Base-by-base conservation (phyloP, 176 grass and related monocot species). In the Leersia perrieri region DNA sequence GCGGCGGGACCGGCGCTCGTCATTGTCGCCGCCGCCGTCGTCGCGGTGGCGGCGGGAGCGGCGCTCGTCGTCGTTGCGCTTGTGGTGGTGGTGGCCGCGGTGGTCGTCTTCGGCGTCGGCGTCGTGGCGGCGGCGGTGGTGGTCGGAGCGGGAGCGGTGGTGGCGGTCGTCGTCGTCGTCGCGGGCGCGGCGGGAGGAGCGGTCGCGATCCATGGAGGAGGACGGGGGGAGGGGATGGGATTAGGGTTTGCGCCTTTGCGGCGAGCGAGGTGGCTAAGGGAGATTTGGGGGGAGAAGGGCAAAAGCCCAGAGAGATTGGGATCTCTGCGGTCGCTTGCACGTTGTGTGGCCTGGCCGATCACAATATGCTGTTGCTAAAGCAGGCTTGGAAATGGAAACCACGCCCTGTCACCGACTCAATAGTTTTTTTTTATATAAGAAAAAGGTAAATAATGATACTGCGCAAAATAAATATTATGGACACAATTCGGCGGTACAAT, bases 191-290 rank as follows among this genome's bases (percentile, higher is more conserved):
- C 85, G 73, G 3, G 63, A 86, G 58, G 86, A 85, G 65, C 84
- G 83, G 25, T 84, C 84, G 77, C 86, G 90, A 73, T 91, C 91
- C 94, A 94, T 94, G 60, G 77, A 18, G 1, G 11, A 9, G 26
- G 44, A 18, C 60, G 68, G 18, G 51, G 14, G 29, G 45, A 9
- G 33, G 22, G 5, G 30, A 41, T 10, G 51, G 53, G 84, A 25
- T 47, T 87, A 84, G 90, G 75, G 90, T 69, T 86, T 61, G 44
- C 20, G 70, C 79, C n/a, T n/a, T n/a, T n/a, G n/a, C n/a, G n/a
- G n/a, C n/a, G n/a, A n/a, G n/a, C 53, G 53, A 58, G 53, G 49
- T 7, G 45, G 15, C 15, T 51, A 51, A 0, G 5, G 45, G 45
- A 51, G 45, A 20, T 18, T 18, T 9, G 51, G 20, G 49, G 8